These are phyloP conservation scores for Chlamydomonas schloesseri DNA, from an alignment of 139 green algal species.

Conservation along the genomic window DNA sequence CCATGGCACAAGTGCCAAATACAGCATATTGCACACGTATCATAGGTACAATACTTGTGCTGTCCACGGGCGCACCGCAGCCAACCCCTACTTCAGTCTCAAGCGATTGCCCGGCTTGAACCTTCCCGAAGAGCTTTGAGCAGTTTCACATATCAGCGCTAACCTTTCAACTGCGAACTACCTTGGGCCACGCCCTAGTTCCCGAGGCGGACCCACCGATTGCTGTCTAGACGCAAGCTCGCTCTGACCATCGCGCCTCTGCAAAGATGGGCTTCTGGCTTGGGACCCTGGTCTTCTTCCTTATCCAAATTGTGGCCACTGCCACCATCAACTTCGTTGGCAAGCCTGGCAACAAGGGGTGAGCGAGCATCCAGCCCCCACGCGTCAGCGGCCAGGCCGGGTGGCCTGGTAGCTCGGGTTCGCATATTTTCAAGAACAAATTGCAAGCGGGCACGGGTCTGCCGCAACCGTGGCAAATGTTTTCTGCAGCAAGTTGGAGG, in stretches of 20 bases:
- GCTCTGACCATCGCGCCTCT: not conserved
- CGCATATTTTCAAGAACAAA: not conserved
- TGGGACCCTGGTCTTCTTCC: conserved; percentile 59
- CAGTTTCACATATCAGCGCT: no score
- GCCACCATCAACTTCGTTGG: conserved; percentile 45
- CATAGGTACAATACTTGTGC: no score
- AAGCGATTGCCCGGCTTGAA: no score
- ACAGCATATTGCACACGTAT: no score
- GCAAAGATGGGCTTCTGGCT: conserved; percentile 61
- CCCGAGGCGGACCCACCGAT: not conserved
- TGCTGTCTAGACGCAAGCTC: not conserved
- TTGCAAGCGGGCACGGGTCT: not conserved
- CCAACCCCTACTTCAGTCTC: no score
- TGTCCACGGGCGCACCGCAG: no score
- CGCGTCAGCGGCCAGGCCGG: no score
- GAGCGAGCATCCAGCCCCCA: conserved; percentile 1
- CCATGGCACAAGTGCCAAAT: no score
- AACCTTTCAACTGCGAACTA: no score
- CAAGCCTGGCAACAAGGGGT: conserved; percentile 58
- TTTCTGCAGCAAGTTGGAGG: no score
- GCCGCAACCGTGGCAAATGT: no score
- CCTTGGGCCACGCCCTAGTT: not conserved
- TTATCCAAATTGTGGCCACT: conserved; percentile 57
- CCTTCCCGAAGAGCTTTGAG: no score
- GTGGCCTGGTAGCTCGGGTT: not conserved